Percentiles rank a stretch among this genome's conserved stretches.
phyloP scores from a whole-genome alignment of 1,284 basidiomycete species.

The Ustilago cynodontis region DNA sequence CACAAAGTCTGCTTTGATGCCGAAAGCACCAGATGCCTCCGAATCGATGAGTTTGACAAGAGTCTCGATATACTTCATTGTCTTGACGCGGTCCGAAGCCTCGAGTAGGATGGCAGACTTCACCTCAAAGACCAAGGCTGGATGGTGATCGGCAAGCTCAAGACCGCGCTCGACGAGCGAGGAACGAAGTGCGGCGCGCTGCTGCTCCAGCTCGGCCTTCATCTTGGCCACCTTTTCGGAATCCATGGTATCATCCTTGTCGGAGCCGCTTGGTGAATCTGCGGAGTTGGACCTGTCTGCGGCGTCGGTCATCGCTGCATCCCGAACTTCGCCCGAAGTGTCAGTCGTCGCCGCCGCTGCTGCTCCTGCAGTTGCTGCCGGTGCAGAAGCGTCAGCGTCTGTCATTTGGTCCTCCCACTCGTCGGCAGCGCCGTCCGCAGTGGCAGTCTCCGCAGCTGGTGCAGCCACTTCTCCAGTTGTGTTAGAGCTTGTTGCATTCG shows the following conservation, averaged over 20 bases:
- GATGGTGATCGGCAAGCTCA: conserved; percentile 85
- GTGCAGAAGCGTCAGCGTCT: conserved; percentile 55
- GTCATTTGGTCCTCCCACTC: conserved; percentile 33
- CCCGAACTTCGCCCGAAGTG: conserved; percentile 27
- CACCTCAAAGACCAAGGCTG: conserved; percentile 89
- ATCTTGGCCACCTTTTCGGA: conserved; percentile 36
- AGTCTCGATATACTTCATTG: conserved; percentile 28
- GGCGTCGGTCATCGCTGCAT: conserved; percentile 42
- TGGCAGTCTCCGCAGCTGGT: conserved; percentile 11
- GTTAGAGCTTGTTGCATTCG: conserved; percentile 36
- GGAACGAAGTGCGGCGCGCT: conserved; percentile 72
- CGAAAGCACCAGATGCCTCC: conserved; percentile 32
- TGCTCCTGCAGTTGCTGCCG: conserved; percentile 22
- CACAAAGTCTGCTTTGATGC: conserved; percentile 69
- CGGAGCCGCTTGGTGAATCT: conserved; percentile 5
- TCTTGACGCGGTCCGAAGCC: conserved; percentile 28
- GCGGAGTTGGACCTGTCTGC: conserved; percentile 3
- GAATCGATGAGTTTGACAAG: conserved; percentile 46
- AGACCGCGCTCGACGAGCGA: conserved; percentile 71
- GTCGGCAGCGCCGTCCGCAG: conserved; percentile 42
- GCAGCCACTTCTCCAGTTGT: conserved; percentile 70
- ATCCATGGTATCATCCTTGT: conserved; percentile 36
- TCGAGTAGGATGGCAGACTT: conserved; percentile 60
- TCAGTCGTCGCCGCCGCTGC: conserved; percentile 27
- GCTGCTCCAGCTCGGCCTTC: conserved; percentile 41